A percentile compares a stretch with the other conserved stretches of the same genome.
Conservation (phyloP, 345 rosid genomes). For the Aurinia saxatilis region DNA sequence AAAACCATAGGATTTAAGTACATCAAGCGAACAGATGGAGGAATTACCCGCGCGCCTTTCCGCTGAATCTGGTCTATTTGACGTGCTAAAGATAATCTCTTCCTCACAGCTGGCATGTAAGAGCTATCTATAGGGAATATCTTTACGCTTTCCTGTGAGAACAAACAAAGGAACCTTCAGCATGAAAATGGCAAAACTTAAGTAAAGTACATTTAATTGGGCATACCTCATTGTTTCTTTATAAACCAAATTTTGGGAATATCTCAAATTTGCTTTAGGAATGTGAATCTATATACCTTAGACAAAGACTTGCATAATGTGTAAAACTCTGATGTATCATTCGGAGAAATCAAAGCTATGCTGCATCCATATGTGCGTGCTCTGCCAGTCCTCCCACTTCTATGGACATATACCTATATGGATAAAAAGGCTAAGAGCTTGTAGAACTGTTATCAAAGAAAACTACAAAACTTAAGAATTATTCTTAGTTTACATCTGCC, state of each 20-base stretch:
- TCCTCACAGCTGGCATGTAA: slow-evolving; percentile 83
- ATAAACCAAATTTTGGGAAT: background rate
- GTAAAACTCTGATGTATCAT: slow-evolving; percentile 74
- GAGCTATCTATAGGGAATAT: slow-evolving; percentile 79
- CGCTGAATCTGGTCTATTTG: slow-evolving; percentile 75
- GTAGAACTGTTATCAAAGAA: background rate
- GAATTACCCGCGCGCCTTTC: slow-evolving; percentile 71
- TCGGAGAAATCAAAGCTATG: slow-evolving; percentile 74
- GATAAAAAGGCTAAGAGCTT: slow-evolving; percentile 1
- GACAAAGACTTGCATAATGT: slow-evolving; percentile 84
- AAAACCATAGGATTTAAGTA: background rate
- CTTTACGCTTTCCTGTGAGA: slow-evolving; percentile 65
- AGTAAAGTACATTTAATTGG: background rate
- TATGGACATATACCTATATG: slow-evolving; percentile 83
- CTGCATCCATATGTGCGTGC: slow-evolving; percentile 93
- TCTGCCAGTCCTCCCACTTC: slow-evolving; percentile 98
- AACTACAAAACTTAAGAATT: slow-evolving; percentile 2
- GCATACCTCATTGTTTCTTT: slow-evolving; percentile 1
- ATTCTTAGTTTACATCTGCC: slow-evolving; percentile 56
- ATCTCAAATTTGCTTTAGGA: too few relatives aligned
- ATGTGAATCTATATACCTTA: slow-evolving; percentile 42
- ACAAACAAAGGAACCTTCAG: slow-evolving; percentile 19
- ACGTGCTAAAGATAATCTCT: slow-evolving; percentile 78
- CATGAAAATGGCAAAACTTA: slow-evolving; percentile 16
- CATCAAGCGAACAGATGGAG: background rate